phyloP scores from a whole-genome alignment of 306 rosid species.

The Quercus glauca region DNA sequence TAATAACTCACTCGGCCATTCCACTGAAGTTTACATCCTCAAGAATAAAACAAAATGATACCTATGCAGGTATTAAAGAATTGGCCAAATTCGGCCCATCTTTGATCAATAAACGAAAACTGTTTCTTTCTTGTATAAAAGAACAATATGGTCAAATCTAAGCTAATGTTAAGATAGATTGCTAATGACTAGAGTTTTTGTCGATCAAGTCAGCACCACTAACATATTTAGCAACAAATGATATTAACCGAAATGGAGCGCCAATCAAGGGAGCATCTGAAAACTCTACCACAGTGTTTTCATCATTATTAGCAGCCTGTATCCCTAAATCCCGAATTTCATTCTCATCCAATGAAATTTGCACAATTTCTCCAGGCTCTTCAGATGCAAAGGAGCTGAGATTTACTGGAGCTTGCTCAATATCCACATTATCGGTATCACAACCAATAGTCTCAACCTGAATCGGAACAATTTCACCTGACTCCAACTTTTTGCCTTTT shows the following conservation, averaged over 20 bases:
- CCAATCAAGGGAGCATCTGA: conserved; percentile 88
- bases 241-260: conserved; percentile 84
- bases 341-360: conserved; percentile 57
- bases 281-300: conserved; percentile 41
- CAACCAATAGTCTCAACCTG: conserved; percentile 27
- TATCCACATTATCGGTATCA: conserved; percentile 9
- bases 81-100: conserved; percentile 35
- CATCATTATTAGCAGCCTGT: conserved; percentile 37
- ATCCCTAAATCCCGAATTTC: conserved; percentile 36
- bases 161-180: neutral
- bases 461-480: conserved; percentile 29
- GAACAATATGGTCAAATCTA: neutral
- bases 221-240: conserved; percentile 80
- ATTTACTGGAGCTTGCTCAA: conserved; percentile 15
- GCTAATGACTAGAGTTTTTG: conserved; percentile 37
- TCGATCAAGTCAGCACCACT: conserved; percentile 86
- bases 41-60: conserved; percentile 13
- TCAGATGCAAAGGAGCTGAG: conserved; percentile 31
- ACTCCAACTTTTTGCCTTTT: conserved; percentile 24
- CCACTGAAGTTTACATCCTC: conserved; percentile 6
- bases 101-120: conserved; percentile 3
- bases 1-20: neutral
- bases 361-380: conserved; percentile 61
- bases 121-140: conserved; percentile 26
- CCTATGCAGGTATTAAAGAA: neutral